Evolutionary conservation across 441 rosid species (phyloP).

Genomic region (Aleurites moluccanus): DNA sequence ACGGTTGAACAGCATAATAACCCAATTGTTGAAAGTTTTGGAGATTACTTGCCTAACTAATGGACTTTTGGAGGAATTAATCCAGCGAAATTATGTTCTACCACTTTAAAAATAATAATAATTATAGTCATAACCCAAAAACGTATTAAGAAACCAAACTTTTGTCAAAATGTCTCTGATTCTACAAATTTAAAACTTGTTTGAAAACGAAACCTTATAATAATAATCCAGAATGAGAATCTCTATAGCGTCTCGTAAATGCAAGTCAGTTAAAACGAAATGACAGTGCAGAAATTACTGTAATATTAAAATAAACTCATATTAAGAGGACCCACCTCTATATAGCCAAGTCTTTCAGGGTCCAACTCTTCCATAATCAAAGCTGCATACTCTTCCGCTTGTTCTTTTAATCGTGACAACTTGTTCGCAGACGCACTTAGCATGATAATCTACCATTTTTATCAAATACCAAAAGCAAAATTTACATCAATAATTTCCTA

Average conservation of each 20-base stretch:
- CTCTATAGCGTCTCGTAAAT: neutral
- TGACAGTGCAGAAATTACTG: neutral
- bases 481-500: neutral
- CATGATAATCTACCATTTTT: constrained; percentile 69
- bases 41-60: constrained; percentile 25
- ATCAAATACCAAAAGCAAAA: neutral
- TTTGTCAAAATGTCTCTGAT: neutral
- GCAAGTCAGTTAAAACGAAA: neutral
- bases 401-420: constrained; percentile 83
- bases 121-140: neutral
- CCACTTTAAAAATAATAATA: neutral
- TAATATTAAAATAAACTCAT: neutral
- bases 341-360: constrained; percentile 92
- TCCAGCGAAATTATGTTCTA: neutral
- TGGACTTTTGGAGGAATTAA: constrained; percentile 20
- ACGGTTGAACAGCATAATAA: constrained; percentile 28
- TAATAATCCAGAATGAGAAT: neutral
- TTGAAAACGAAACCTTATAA: neutral
- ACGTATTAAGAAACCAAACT: neutral
- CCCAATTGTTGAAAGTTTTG: constrained; percentile 23
- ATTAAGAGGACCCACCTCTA: constrained; percentile 67
- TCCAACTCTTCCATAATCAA: constrained; percentile 98
- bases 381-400: constrained; percentile 93
- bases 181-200: constrained; percentile 1
- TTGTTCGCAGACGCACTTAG: constrained; percentile 97